Evolutionary conservation across 2,329 filamentous ascomycete genomes (phyloP).

Genomic region (Penicillium sp.): DNA sequence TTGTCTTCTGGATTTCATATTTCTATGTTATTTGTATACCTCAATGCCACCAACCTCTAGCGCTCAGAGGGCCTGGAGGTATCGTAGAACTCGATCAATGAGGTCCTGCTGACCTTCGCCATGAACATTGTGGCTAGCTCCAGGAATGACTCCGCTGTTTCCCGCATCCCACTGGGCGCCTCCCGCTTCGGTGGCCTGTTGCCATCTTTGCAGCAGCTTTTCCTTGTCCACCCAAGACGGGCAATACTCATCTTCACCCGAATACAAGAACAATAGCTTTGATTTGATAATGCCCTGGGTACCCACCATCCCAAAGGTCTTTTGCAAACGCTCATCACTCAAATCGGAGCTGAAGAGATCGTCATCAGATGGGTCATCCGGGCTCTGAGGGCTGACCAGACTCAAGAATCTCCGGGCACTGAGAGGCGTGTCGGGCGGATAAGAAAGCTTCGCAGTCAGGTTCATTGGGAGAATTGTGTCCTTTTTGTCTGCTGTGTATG

Average conservation of each 20-base stretch:
- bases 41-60: neutral
- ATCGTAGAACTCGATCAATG: conserved; percentile 35
- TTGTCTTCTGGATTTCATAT: neutral
- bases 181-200: conserved; percentile 38
- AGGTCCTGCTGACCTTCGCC: conserved; percentile 49
- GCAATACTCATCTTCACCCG: conserved; percentile 47
- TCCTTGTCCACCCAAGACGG: conserved; percentile 47
- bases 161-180: conserved; percentile 48
- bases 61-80: conserved; percentile 30
- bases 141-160: conserved; percentile 49
- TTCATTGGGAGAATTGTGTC: conserved; percentile 36
- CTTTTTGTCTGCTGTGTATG: conserved; percentile 23
- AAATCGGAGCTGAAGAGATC: conserved; percentile 86
- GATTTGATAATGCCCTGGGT: conserved; percentile 37
- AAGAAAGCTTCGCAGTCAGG: conserved; percentile 33
- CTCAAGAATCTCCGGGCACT: conserved; percentile 60
- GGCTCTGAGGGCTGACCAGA: conserved; percentile 52
- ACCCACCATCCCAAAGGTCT: conserved; percentile 61
- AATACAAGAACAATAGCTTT: conserved; percentile 46
- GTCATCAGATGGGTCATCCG: conserved; percentile 65
- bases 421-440: conserved; percentile 44
- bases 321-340: conserved; percentile 53
- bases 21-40: neutral
- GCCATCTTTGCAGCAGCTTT: conserved; percentile 44
- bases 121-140: conserved; percentile 50